Base-by-base conservation (phyloP, 306 rosid genomes). In the Gynostemma pentaphyllum region DNA sequence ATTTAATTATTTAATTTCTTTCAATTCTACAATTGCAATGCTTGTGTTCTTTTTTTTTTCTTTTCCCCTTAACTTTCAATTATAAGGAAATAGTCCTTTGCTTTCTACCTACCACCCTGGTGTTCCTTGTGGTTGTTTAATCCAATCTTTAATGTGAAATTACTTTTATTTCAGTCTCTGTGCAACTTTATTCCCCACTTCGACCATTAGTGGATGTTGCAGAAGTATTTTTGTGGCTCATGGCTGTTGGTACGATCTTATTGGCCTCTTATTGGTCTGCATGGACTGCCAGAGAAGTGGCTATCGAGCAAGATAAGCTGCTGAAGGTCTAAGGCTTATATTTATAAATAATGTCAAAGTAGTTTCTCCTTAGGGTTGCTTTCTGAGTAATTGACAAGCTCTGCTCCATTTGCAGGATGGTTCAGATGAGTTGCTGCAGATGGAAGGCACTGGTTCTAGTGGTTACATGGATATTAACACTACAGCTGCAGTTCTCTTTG, bases 201-300 rank as follows among this genome's bases (percentile, higher is more conserved):
- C 98, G 98, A 56, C 96, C 96, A n/a, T 48, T 82, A 51, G 98
- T 91, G 59, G 98, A 91, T 62, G 87, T 91, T 41, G 98, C 98
- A 15, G 98, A 91, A 86, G 96, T 91, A 40, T 91, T 91, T 84
- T 54, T 91, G 66, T 91, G 98, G 98, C 98, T 91, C 41, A 91
- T 91, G 98, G 98, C 98, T 72, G 95, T 88, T 72, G 96, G 95
- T 49, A 91, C 98, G 78, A 84, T 91, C 80, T 72, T 91, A 65
- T 80, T 85, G 81, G 89, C 89, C 45, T 91, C 98, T 36, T 91
- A 82, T 78, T 91, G 98, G 98, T 88, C 98, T 74, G 96, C 96
- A 28, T 86, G 98, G 98, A 82, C 85, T 51, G 85, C 96, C 45
- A 74, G 90, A 77, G 98, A 91, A 83, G 89, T 89, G 40, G 87